Evolutionary conservation across 2,329 filamentous ascomycete genomes (phyloP).

Genomic region (Microsporum ferrugineum): DNA sequence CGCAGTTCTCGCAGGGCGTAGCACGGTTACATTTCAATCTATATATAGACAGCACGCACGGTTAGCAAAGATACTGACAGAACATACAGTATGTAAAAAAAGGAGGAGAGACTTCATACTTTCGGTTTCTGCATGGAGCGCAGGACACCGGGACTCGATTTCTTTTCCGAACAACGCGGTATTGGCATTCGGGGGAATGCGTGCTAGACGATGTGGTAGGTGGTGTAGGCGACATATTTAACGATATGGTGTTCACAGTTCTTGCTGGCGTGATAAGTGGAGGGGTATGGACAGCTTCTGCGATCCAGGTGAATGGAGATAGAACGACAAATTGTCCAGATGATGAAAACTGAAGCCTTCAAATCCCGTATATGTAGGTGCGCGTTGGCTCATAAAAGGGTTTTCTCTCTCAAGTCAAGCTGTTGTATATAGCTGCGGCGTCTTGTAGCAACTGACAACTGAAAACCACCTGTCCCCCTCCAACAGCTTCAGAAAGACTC

Average conservation of each 20-base stretch:
- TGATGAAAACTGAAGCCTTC: not conserved
- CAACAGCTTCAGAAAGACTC: not conserved
- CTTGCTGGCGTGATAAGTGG: not conserved
- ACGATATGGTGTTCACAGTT: not conserved
- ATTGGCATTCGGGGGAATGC: slow-evolving; percentile 75
- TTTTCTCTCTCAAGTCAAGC: not conserved
- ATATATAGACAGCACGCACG: not conserved
- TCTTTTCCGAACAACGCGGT: slow-evolving; percentile 77
- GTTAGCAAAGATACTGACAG: slow-evolving; percentile 11
- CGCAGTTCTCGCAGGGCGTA: slow-evolving; percentile 87
- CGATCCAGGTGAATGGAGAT: not conserved
- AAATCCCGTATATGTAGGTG: not conserved
- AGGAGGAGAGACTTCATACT: slow-evolving; percentile 45
- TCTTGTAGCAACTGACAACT: not conserved
- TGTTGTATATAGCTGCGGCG: not conserved
- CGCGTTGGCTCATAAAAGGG: not conserved
- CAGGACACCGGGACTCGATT: slow-evolving; percentile 89
- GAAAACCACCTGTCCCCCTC: not conserved
- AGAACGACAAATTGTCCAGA: not conserved
- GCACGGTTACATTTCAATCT: slow-evolving; percentile 85
- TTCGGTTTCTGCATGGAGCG: slow-evolving; percentile 79
- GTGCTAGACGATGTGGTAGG: slow-evolving; percentile 53
- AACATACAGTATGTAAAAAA: slow-evolving; percentile 10
- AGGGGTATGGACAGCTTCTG: not conserved
- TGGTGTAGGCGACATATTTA: slow-evolving; percentile 30